Base-by-base conservation (phyloP, 106 monocot species). In the Dendrobium catenatum region DNA sequence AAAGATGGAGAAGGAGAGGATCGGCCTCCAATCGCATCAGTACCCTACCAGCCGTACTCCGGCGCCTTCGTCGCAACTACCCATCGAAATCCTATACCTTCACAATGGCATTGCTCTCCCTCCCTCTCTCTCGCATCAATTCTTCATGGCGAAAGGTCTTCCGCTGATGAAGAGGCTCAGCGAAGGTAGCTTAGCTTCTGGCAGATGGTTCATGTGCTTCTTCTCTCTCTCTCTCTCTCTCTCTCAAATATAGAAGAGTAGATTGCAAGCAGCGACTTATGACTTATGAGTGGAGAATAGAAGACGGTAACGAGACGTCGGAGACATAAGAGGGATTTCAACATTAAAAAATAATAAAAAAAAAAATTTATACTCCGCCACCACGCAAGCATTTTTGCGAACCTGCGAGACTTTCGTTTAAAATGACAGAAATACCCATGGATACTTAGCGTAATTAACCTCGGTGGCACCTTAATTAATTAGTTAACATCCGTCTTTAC, bases 151-250 rank as follows among this genome's bases (percentile, higher is more conserved):
- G 4, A 66, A 26, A 4, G 64, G 15, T 61, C 22, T 22, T 22
- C 22, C 33, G 29, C 33, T 33, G 37, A 0, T 37, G 37, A 37
- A 70, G 70, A 37, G 11, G 33, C 37, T 37, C 33, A 37, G 70
- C 70, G 9, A 8, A 68, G 67, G 27, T 5, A 68, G 67, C 67
- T 68, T 27, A 1, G 67, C 22, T 24, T 68, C 67, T 46, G 46
- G 46, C 9, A 9, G 46, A 46, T 7, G 46, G 5, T 26, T 6
- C 24, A 9, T 26, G 24, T 10, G 3, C 18, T 18, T 72, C 72
- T 72, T 72, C 64, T 66, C 18, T 42, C 74, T 72, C 72, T 72
- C 72, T 72, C 72, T 72, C 64, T 66, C 18, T 42, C 74, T 72
- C 72, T 72, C 72, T 72, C 24, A 24, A 16, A 2, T 4, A 33